Conservation (phyloP, 805 yeast genomes). For the Isabelozyma gotoi region DNA sequence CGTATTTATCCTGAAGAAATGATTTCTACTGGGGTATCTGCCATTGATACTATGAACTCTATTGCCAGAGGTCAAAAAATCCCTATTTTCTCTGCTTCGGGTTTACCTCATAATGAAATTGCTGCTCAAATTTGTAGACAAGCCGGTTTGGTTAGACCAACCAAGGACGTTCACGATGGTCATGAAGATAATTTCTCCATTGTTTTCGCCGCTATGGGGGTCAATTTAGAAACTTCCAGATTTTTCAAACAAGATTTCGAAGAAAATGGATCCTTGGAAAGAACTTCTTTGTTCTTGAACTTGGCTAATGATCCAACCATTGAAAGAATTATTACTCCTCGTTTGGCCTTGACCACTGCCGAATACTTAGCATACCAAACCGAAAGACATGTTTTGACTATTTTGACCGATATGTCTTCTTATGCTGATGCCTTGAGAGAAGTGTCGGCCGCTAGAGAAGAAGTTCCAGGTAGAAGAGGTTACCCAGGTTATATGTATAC, state of each 20-base stretch:
- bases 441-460: constrained; percentile 99
- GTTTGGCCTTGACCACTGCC: constrained; percentile 97
- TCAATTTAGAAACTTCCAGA: constrained; percentile 95
- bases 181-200: constrained; percentile 99
- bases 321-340: constrained; percentile 98
- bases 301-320: constrained; percentile 99
- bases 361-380: constrained; percentile 99
- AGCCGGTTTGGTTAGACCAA: constrained; percentile 98
- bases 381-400: constrained; percentile 97
- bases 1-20: constrained; percentile 99
- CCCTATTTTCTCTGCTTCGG: constrained; percentile 98
- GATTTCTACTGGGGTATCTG: constrained; percentile 98
- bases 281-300: constrained; percentile 94
- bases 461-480: constrained; percentile 99
- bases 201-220: constrained; percentile 99
- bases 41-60: constrained; percentile 98
- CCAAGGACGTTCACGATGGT: constrained; percentile 99
- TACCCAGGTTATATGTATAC: constrained; percentile 99
- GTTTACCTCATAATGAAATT: constrained; percentile 98
- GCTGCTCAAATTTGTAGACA: constrained; percentile 99
- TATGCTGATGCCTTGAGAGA: constrained; percentile 99
- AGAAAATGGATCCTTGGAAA: constrained; percentile 97
- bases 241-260: constrained; percentile 99
- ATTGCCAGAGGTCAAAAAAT: constrained; percentile 99
- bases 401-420: constrained; percentile 99